Conservation (phyloP, 1,284 basidiomycete species). For the Cystobasidiaceae sp. region DNA sequence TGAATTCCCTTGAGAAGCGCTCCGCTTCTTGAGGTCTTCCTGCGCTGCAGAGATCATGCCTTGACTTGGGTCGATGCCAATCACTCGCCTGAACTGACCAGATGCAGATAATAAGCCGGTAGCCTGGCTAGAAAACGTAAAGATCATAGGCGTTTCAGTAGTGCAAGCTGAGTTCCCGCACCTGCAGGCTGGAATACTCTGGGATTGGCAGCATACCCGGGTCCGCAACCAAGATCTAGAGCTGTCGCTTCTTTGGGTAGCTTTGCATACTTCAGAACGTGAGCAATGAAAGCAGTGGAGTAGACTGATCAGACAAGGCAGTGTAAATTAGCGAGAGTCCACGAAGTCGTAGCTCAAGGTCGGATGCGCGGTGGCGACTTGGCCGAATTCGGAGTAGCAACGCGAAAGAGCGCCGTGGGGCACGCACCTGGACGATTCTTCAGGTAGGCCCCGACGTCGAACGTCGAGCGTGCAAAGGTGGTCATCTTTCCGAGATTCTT, state of each 20-base stretch:
- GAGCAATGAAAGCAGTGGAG: slow-evolving; percentile 27
- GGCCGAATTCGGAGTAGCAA: too few species aligned
- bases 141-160: too few species aligned
- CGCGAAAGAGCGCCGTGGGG: too few species aligned
- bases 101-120: slow-evolving; percentile 8
- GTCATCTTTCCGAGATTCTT: slow-evolving; percentile 32
- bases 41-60: slow-evolving; percentile 67
- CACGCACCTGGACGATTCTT: slow-evolving; percentile 31
- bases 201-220: slow-evolving; percentile 26
- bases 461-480: slow-evolving; percentile 32
- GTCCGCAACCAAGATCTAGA: slow-evolving; percentile 40
- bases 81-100: slow-evolving; percentile 55
- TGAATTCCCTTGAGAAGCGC: too few species aligned
- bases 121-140: slow-evolving; percentile 1
- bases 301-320: too few species aligned
- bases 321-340: too few species aligned
- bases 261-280: slow-evolving; percentile 26
- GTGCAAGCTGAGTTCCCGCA: neutral
- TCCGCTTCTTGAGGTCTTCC: slow-evolving; percentile 46
- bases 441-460: slow-evolving; percentile 34
- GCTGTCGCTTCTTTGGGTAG: neutral
- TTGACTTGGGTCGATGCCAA: slow-evolving; percentile 66
- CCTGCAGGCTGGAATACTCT: neutral
- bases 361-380: too few species aligned
- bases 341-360: too few species aligned